Evolutionary conservation across 2,329 filamentous ascomycete genomes (phyloP), one percentile per base, ranked within the genome.

Genomic region (Colletotrichum filicis): DNA sequence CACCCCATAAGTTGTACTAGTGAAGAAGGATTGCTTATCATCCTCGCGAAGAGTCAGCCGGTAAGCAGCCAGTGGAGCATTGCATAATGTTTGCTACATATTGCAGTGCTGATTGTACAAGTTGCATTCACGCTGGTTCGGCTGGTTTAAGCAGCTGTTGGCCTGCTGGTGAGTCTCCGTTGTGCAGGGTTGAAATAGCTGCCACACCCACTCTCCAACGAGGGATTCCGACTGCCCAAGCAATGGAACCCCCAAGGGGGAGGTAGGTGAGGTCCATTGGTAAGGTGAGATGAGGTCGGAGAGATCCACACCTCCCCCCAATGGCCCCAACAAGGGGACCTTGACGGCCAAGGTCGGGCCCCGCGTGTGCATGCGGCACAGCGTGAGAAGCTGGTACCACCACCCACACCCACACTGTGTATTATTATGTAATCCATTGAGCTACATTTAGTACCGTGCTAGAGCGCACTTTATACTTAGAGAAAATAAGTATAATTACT

Each of bases 281-380:
- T 22, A 11, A 46, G 42, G 42, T 49, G 19, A n/a, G 19, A 9
- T 49, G 57, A 56, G 66, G 62, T 53, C 37, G 65, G 65, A 53
- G 42, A 49, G 30, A 32, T 49, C 66, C 66, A 22, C 32, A 32
- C n/a, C 42, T 49, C 42, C 42, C 16, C 37, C 5, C 37, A 7
- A 16, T 6, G 14, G 9, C 42, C 19, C 46, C 32, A 19, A 61
- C 59, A 35, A 61, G 65, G 66, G 66, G 19, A 64, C 53, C 66
- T 56, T 61, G 66, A 70, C n/a, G 66, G 66, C 60, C 70, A 32
- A 59, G 66, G 46, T 22, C 59, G 52, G 30, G 69, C 24, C 46
- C 32, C 12, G 64, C 26, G 52, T 5, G 24, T 63, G 65, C 60
- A 73, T 55, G 52, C 35, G 58, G 69, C 65, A 72, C 59, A 68